phyloP scores from a whole-genome alignment of 2,329 filamentous ascomycete species.

The Botryotinia calthae region DNA sequence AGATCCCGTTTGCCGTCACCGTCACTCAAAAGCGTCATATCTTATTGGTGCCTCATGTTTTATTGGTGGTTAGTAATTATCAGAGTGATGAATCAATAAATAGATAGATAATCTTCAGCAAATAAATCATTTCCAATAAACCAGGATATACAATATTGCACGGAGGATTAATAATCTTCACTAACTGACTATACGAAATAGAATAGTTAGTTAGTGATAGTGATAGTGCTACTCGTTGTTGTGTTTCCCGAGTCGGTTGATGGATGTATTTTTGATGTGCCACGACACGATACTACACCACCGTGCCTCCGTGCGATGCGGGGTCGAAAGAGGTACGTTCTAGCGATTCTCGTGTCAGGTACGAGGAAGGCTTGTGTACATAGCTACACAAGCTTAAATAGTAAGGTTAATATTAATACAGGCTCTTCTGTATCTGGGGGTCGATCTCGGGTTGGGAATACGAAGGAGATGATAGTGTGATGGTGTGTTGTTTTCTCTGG shows the following conservation, averaged over 20 bases:
- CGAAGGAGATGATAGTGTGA: background rate
- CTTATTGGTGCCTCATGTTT: too few species aligned
- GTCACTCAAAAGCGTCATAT: background rate
- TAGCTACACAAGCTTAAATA: background rate
- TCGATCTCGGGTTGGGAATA: background rate
- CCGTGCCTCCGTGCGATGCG: background rate
- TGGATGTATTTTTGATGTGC: too few species aligned
- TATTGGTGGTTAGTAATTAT: background rate
- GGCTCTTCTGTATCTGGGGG: background rate
- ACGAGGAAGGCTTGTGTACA: background rate
- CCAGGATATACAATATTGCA: background rate
- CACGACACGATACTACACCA: background rate
- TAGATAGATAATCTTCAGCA: too few species aligned
- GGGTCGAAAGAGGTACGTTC: background rate
- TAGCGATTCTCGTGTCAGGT: background rate
- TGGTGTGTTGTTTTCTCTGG: background rate
- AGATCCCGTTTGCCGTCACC: background rate
- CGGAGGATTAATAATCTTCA: background rate
- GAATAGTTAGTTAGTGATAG: too few species aligned
- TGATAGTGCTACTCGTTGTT: too few species aligned
- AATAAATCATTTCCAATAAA: background rate
- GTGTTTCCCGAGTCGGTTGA: too few species aligned
- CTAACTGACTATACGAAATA: background rate
- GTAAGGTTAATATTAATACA: background rate
- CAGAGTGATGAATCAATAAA: background rate